Conservation (phyloP, 1,284 basidiomycete species). For the Apiotrichum brassicae region DNA sequence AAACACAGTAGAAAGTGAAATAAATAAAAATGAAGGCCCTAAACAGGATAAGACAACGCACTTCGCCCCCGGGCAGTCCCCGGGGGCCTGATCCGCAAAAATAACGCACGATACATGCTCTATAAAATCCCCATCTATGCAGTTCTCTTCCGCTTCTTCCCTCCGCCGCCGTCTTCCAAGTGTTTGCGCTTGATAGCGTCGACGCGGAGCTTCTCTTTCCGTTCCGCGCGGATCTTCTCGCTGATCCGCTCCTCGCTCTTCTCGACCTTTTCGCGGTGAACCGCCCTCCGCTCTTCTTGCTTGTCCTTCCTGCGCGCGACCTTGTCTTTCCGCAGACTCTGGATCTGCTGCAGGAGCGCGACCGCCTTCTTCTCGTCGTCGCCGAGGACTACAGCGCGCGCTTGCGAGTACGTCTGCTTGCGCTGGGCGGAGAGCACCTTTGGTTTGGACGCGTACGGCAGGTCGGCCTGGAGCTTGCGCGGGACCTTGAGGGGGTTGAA, state of each 20-base stretch:
- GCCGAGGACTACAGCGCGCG: slow-evolving; percentile 88
- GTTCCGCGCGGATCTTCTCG: slow-evolving; percentile 66
- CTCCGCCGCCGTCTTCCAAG: slow-evolving; percentile 26
- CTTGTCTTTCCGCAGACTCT: slow-evolving; percentile 85
- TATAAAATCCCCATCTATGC: too few relatives aligned
- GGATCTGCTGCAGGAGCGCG: slow-evolving; percentile 89
- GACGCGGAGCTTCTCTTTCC: slow-evolving; percentile 54
- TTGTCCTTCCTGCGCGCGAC: slow-evolving; percentile 69
- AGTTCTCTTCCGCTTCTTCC: not conserved
- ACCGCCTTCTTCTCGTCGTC: slow-evolving; percentile 90
- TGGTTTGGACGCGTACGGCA: slow-evolving; percentile 91
- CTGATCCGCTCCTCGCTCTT: slow-evolving; percentile 74
- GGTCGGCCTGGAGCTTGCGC: slow-evolving; percentile 75
- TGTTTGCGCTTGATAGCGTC: slow-evolving; percentile 46
- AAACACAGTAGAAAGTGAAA: not conserved
- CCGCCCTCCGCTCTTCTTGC: slow-evolving; percentile 55
- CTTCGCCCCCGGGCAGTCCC: too few relatives aligned
- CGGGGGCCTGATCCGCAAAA: too few relatives aligned
- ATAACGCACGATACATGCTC: too few relatives aligned
- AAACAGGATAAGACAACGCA: too few relatives aligned
- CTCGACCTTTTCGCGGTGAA: slow-evolving; percentile 51
- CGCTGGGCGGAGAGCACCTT: slow-evolving; percentile 70
- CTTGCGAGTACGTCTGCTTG: slow-evolving; percentile 76
- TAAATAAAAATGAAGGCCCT: not conserved
- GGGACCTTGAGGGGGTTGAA: slow-evolving; percentile 91